Base-by-base conservation (phyloP, 768 basidiomycete species). In the Rhizopogon vulgaris region DNA sequence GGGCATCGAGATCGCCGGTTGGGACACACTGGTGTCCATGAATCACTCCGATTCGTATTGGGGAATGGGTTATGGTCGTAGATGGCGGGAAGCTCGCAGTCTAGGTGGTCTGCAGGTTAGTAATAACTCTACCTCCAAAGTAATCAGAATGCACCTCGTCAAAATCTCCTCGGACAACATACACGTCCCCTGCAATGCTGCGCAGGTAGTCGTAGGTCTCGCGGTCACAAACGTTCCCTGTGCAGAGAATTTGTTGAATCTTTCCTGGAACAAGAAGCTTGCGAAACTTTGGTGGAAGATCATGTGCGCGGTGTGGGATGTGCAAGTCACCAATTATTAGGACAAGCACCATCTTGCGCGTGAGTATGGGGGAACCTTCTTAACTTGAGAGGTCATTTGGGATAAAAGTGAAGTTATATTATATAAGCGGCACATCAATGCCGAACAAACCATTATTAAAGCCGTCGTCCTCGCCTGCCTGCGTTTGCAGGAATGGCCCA, bases 251-350 rank as follows among this genome's bases (percentile, higher is more conserved):
- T 69, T 98, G 95, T 56, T 94, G 91, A 41, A 99, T 98, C 70
- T 99, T 99, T 18, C 96, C 96, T 17, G 90, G 90, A 5, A 91
- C 85, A 48, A 99, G 77, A 1, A 98, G 84, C 64, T 97, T 96
- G 74, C 95, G 94, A 74, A 99, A 99, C 72, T 97, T 97, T 12
- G 83, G 75, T 0, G 96, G 94, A 8, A 99, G 80, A 63, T 96
- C 96, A 66, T 96, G 91, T 8, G 74, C 76, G 40, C 90, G 74
- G 66, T 91, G 87, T 1, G 96, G 96, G 63, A 97, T 98, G 69
- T 97, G 94, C 18, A 98, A 80, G 75, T 99, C 96, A 48, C 95
- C 95, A 57, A 98, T 92, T 62, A 96, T 83, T 52, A 98, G 88
- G 38, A 99, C 95, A 57, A 98, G 87, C 84, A 95, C 66, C 66